Base-by-base conservation (phyloP, 805 yeast species). In the Ogataea salicorniae region DNA sequence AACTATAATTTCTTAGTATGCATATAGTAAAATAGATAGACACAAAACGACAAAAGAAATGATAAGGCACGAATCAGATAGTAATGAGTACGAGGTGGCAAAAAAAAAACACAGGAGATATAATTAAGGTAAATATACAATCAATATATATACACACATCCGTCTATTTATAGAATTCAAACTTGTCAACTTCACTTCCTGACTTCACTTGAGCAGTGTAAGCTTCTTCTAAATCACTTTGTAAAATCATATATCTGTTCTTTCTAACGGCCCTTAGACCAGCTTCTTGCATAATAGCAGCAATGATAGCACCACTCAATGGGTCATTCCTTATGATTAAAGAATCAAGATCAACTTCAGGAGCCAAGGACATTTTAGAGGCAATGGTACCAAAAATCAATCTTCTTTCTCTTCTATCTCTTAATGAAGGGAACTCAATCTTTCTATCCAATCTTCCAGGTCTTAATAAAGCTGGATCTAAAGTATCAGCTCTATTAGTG, bases 271-370 rank as follows among this genome's bases (percentile, higher is more conserved):
- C 99, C 59, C 99, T 82, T 58, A 94, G 78, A 57, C 99, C 99
- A 29, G 99, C 99, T 72, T 95, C 99, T 77, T 94, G 99, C 99
- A 94, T 94, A 58, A 94, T 92, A 16, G 99, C 99, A 15, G 99
- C 98, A 64, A 94, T 94, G 48, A 92, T 80, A 13, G 96, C 99
- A 63, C 99, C 99, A 35, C 97, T 88, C 49, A 95, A 74, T 37
- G 99, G 96, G 66, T 94, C 99, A 64, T 94, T 94, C 69, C 99
- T 85, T 59, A 90, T 81, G 58, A 94, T 92, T 59, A 94, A 78
- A 20, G 97, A 85, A 70, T 95, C 99, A 59, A 94, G 77, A 67
- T 94, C 99, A 45, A 82, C 96, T 70, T 94, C 99, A 23, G 99
- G 99, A 4, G 99, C 95, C 56, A 94, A 76, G 7, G 97, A 86